Percentiles rank a stretch among this genome's conserved stretches.
Conservation (phyloP, 257 asterid genomes). For the Avicennia marina region DNA sequence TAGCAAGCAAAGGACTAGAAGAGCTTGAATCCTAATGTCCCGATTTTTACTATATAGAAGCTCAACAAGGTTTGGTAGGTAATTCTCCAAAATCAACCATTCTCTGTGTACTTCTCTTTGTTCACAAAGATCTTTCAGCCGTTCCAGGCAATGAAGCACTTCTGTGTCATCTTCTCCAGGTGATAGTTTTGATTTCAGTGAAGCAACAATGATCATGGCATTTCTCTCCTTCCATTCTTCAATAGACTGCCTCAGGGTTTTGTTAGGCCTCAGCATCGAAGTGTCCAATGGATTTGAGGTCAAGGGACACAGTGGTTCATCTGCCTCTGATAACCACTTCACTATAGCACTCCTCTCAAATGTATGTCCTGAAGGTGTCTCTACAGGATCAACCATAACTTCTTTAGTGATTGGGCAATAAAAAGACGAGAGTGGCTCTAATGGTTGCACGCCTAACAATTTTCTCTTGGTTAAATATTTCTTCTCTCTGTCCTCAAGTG, state of each 20-base stretch:
- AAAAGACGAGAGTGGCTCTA: slow-evolving; percentile 54
- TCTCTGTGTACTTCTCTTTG: slow-evolving; percentile 54
- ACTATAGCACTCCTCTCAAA: slow-evolving; percentile 58
- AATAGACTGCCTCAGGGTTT: slow-evolving; percentile 61
- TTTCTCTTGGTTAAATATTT: slow-evolving; percentile 44
- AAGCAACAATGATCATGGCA: slow-evolving; percentile 50
- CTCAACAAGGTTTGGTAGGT: slow-evolving; percentile 42
- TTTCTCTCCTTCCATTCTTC: slow-evolving; percentile 75
- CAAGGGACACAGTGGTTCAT: slow-evolving; percentile 38
- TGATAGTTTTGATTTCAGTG: slow-evolving; percentile 35
- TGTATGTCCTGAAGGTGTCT: slow-evolving; percentile 59
- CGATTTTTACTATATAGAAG: slow-evolving; percentile 41
- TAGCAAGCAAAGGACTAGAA: slow-evolving; percentile 43
- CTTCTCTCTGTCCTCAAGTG: slow-evolving; percentile 46
- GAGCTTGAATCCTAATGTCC: slow-evolving; percentile 47
- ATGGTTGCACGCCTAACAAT: slow-evolving; percentile 47
- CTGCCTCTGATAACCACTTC: slow-evolving; percentile 50
- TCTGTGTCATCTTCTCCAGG: slow-evolving; percentile 35
- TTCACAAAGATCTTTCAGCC: slow-evolving; percentile 47
- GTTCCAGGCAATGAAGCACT: slow-evolving; percentile 39
- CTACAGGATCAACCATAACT: slow-evolving; percentile 66
- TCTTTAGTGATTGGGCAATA: slow-evolving; percentile 55
- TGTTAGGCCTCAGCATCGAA: slow-evolving; percentile 62
- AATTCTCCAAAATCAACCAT: slow-evolving; percentile 63
- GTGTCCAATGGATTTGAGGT: slow-evolving; percentile 34